phyloP scores from a whole-genome alignment of 2,329 filamentous ascomycete genomes.

The Aspergillus ustus region DNA sequence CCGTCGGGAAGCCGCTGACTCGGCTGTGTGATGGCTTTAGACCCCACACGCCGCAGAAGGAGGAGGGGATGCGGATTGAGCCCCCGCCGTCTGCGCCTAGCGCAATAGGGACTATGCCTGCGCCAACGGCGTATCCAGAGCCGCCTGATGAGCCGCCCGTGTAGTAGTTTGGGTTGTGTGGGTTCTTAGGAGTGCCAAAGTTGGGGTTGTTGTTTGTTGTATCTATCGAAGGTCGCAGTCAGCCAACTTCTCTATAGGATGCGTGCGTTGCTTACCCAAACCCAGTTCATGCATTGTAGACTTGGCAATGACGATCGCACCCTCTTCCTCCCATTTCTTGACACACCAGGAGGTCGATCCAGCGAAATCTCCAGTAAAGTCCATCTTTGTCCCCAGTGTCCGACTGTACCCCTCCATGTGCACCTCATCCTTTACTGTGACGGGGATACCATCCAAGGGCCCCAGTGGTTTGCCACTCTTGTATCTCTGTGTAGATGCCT shows the following conservation, averaged over 20 bases:
- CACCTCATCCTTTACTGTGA: slow-evolving; percentile 83
- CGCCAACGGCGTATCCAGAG: slow-evolving; percentile 70
- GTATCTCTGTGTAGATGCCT: slow-evolving; percentile 74
- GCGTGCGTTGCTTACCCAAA: slow-evolving; percentile 54
- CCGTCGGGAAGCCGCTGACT: slow-evolving; percentile 62
- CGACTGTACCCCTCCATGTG: slow-evolving; percentile 72
- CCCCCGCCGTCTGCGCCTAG: slow-evolving; percentile 78
- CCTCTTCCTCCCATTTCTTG: slow-evolving; percentile 71
- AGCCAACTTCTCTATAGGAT: neutral
- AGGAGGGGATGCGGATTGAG: slow-evolving; percentile 72
- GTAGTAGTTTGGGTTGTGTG: slow-evolving; percentile 76
- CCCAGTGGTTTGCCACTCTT: slow-evolving; percentile 67
- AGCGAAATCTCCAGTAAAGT: slow-evolving; percentile 56
- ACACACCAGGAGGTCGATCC: slow-evolving; percentile 71
- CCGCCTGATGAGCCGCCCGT: slow-evolving; percentile 82
- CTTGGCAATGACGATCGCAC: slow-evolving; percentile 76
- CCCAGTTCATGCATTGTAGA: slow-evolving; percentile 82
- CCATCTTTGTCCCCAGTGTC: slow-evolving; percentile 66
- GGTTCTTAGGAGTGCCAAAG: slow-evolving; percentile 77
- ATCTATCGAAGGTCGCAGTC: slow-evolving; percentile 49
- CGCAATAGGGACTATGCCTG: slow-evolving; percentile 72
- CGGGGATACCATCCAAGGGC: slow-evolving; percentile 78
- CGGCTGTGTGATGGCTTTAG: slow-evolving; percentile 79
- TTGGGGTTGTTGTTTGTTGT: slow-evolving; percentile 81
- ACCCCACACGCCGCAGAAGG: slow-evolving; percentile 80